Evolutionary conservation across 1,284 basidiomycete species (phyloP).

Genomic region (Rhodotorula sp.): DNA sequence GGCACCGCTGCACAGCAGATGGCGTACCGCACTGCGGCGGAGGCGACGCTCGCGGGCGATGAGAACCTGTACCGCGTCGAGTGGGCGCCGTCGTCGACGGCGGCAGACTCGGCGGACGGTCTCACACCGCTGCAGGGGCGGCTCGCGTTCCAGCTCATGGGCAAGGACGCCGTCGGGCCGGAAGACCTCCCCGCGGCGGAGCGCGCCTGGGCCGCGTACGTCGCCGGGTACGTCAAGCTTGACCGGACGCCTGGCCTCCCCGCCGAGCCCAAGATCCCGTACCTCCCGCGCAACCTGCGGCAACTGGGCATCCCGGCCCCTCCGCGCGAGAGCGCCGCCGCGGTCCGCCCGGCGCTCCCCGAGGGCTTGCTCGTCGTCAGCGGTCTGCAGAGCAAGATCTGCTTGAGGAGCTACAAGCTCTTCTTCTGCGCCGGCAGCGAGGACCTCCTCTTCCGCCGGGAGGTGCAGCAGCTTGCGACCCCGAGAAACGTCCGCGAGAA

Average conservation of each 20-base stretch:
- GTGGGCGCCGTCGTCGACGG: slow-evolving; percentile 37
- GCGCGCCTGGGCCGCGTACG: slow-evolving; percentile 46
- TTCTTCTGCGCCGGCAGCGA: slow-evolving; percentile 54
- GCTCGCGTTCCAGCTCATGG: slow-evolving; percentile 47
- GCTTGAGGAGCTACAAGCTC: slow-evolving; percentile 54
- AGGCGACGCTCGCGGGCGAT: slow-evolving; percentile 44
- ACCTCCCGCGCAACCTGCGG: slow-evolving; percentile 37
- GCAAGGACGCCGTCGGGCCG: slow-evolving; percentile 45
- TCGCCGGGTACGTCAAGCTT: slow-evolving; percentile 43
- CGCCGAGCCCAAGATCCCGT: slow-evolving; percentile 21
- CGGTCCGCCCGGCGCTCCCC: slow-evolving; percentile 14
- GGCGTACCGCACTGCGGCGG: slow-evolving; percentile 43
- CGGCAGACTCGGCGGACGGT: not conserved
- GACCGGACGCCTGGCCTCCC: slow-evolving; percentile 41
- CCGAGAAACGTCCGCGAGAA: not conserved
- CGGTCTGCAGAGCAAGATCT: slow-evolving; percentile 49
- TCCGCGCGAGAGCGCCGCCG: slow-evolving; percentile 11
- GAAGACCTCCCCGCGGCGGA: slow-evolving; percentile 46
- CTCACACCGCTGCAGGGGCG: slow-evolving; percentile 12
- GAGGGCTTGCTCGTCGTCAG: slow-evolving; percentile 26
- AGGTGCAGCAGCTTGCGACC: not conserved
- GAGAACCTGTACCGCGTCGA: slow-evolving; percentile 49
- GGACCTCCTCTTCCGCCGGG: slow-evolving; percentile 44
- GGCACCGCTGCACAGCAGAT: slow-evolving; percentile 40
- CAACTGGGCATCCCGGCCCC: slow-evolving; percentile 25